phyloP scores from a whole-genome alignment of 768 basidiomycete genomes.

The Amanita rubescens region DNA sequence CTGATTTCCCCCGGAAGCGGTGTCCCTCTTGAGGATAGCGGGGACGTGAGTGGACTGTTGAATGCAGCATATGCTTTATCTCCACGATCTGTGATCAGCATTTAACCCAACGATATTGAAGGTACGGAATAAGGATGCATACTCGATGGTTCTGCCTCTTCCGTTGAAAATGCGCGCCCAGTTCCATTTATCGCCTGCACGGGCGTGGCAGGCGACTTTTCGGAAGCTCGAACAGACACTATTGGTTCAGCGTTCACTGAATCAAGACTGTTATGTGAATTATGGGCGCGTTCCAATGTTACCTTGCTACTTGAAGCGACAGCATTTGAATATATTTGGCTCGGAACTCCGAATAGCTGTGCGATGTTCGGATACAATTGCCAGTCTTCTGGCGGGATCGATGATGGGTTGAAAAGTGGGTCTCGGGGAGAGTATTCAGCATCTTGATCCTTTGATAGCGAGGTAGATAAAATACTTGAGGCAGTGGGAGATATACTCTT shows the following conservation, averaged over 20 bases:
- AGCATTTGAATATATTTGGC: constrained; percentile 16
- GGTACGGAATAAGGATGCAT: not conserved
- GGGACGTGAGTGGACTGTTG: not conserved
- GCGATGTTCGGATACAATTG: not conserved
- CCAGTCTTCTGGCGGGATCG: not conserved
- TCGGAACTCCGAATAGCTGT: not conserved
- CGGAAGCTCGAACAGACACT: not conserved
- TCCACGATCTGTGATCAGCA: not conserved
- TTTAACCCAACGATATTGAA: not conserved
- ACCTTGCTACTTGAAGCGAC: constrained; percentile 32
- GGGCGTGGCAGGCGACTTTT: not conserved
- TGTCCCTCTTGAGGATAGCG: too few species aligned
- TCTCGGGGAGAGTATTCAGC: not conserved
- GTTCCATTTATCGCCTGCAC: not conserved
- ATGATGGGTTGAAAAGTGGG: not conserved
- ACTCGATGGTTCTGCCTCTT: not conserved
- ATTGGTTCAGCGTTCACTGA: not conserved
- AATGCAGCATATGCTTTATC: not conserved
- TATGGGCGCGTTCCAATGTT: constrained; percentile 9
- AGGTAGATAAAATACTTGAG: not conserved
- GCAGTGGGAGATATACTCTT: not conserved
- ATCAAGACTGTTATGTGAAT: constrained; percentile 2
- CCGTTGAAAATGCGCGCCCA: constrained; percentile 8
- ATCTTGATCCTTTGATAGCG: not conserved
- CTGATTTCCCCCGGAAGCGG: not conserved